Conservation (phyloP, 148 eudicot genomes). For the Cornus kousa region DNA sequence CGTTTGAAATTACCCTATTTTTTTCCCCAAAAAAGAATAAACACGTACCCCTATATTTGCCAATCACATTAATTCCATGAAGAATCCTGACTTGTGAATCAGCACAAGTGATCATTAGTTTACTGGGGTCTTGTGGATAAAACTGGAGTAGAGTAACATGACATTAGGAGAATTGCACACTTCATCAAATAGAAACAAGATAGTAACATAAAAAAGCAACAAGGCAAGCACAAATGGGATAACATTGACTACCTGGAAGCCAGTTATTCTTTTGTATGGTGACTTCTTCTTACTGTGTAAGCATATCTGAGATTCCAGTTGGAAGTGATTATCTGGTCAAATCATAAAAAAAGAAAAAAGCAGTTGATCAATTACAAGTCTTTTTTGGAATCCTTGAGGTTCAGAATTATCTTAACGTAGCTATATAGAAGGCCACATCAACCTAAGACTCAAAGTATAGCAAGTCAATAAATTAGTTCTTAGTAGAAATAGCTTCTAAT, state of each 20-base stretch:
- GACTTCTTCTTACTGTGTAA: constrained; percentile 71
- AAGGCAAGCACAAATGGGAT: not conserved
- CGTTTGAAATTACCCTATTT: too few species aligned
- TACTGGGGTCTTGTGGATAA: constrained; percentile 72
- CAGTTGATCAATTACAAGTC: too few species aligned
- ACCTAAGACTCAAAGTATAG: too few species aligned
- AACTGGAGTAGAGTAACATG: constrained; percentile 47
- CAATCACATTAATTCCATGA: constrained; percentile 61
- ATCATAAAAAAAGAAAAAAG: constrained; percentile 13
- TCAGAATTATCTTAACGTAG: too few species aligned
- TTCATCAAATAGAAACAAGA: constrained; percentile 8
- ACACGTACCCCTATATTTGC: constrained; percentile 69
- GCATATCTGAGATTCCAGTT: constrained; percentile 57
- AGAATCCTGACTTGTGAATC: constrained; percentile 83
- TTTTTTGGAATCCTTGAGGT: too few species aligned
- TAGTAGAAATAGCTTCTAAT: too few species aligned
- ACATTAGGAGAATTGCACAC: constrained; percentile 4
- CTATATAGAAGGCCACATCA: too few species aligned
- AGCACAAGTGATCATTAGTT: constrained; percentile 87
- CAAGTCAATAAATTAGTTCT: too few species aligned
- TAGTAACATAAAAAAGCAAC: not conserved
- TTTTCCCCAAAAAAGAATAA: too few species aligned
- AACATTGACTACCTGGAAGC: constrained; percentile 62
- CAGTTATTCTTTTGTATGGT: constrained; percentile 74
- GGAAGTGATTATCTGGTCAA: constrained; percentile 62